Base-by-base conservation (phyloP, 371 early-diverging fungal species). In the Capillidium rhysosporum region DNA sequence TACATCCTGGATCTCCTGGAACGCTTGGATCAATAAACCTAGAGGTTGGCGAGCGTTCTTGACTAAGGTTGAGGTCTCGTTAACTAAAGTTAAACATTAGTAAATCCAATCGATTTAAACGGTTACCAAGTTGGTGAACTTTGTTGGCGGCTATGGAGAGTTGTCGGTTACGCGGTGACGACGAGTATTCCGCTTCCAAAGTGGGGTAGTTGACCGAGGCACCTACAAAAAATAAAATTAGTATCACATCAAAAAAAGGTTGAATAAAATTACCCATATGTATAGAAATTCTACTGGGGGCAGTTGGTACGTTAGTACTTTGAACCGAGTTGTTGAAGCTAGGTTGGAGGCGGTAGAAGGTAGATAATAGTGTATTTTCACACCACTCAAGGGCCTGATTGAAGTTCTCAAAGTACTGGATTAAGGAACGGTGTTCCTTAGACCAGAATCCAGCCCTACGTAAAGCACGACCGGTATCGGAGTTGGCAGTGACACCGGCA, bases 341-440 rank as follows among this genome's bases (percentile, higher is more conserved):
- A 34, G 34, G 34, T 14, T 30, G 30, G 2, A 51, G 18, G 8
- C 28, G 28, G 21, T 51, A 51, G 28, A 51, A 39, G 20, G 8
- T 51, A n/a, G 51, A 30, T 20, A 95, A 63, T 25, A 93, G 60
- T 28, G 71, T 66, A 64, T 95, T 95, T 62, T 95, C 96, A 56
- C 92, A 92, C 82, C 89, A 92, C 67, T 95, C 96, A 12, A 95
- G 69, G 0, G 92, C 86, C 54, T 82, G 82, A 61, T 91, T 86
- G 8, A 86, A 63, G 14, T 73, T 75, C 7, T 75, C 76, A 66
- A 91, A 93, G 40, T 75, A 73, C 52, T 84, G 78, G 23, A 83
- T 68, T 57, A 71, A 64, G 8, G 10, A 14, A 7, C 20, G 21
- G 1, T 40, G 3, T 1, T 7, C 24, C 2, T 55, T 60, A 0